Evolutionary conservation across 139 green algal genomes (phyloP).

Genomic region (Parachlorella kessleri): DNA sequence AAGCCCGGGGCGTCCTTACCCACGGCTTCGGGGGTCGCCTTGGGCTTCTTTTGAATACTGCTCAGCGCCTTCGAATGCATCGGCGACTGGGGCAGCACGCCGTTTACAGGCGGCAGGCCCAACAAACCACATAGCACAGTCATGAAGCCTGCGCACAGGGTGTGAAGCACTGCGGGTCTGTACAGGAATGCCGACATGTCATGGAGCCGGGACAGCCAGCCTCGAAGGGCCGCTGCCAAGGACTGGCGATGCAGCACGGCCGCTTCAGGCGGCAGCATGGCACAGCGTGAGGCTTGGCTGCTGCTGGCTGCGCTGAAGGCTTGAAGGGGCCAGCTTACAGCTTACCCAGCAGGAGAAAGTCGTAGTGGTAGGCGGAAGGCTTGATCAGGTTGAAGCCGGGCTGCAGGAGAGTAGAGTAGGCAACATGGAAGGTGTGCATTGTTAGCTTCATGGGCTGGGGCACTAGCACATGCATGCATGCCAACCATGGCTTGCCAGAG

Average conservation of each 20-base stretch:
- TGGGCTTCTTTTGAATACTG: neutral
- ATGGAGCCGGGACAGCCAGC: too few relatives aligned
- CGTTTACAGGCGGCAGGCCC: slow-evolving; percentile 87
- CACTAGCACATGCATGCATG: too few relatives aligned
- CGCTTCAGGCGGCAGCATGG: too few relatives aligned
- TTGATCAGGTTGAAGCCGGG: slow-evolving; percentile 69
- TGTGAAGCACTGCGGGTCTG: neutral
- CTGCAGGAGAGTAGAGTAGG: slow-evolving; percentile 4
- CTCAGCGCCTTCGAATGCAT: slow-evolving; percentile 84
- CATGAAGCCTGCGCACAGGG: slow-evolving; percentile 46
- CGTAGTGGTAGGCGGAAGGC: slow-evolving; percentile 74
- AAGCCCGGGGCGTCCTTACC: too few relatives aligned
- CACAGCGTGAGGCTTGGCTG: too few relatives aligned
- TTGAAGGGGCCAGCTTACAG: too few relatives aligned
- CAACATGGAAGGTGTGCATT: neutral
- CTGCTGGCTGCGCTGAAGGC: too few relatives aligned
- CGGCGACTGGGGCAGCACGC: slow-evolving; percentile 84
- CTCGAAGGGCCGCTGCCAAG: too few relatives aligned
- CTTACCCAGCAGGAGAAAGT: slow-evolving; percentile 82
- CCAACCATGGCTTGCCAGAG: too few relatives aligned
- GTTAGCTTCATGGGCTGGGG: too few relatives aligned
- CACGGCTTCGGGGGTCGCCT: too few relatives aligned
- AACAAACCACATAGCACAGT: slow-evolving; percentile 76
- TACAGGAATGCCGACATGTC: neutral
- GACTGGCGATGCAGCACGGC: too few relatives aligned